Percentiles rank a stretch among this genome's conserved stretches.
These are phyloP conservation scores for Termitomyces sp. DNA, from an alignment of 768 basidiomycete species.

Conservation along the genomic window DNA sequence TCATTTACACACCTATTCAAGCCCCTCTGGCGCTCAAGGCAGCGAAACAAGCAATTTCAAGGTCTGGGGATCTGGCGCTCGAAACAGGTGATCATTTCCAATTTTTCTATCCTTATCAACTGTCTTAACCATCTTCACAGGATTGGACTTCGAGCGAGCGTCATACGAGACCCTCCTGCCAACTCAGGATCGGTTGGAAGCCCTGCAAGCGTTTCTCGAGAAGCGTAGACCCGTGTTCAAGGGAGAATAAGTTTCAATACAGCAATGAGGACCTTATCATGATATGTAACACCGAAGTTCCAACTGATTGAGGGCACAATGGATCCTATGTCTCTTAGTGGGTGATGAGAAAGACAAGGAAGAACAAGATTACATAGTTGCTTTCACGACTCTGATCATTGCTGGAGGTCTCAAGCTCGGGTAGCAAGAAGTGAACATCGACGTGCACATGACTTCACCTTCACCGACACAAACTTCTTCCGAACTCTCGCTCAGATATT, in stretches of 20 bases:
- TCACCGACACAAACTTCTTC: no score
- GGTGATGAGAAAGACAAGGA: no score
- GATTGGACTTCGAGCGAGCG: slow-evolving; percentile 88
- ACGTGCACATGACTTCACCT: no score
- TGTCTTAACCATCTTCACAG: slow-evolving; percentile 24
- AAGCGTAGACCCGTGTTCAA: slow-evolving; percentile 75
- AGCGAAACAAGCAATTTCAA: slow-evolving; percentile 80
- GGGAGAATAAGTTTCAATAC: slow-evolving; percentile 53
- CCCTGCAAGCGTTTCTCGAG: slow-evolving; percentile 79
- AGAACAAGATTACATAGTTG: no score
- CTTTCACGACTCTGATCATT: no score
- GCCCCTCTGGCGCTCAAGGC: slow-evolving; percentile 86
- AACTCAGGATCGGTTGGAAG: slow-evolving; percentile 75
- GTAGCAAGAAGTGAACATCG: no score
- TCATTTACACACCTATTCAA: slow-evolving; percentile 18
- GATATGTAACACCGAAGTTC: no score
- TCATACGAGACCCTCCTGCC: slow-evolving; percentile 77
- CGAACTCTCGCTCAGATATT: no score
- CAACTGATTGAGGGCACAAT: no score
- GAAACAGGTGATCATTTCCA: slow-evolving; percentile 52
- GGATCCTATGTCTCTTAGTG: no score
- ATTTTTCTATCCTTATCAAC: background rate
- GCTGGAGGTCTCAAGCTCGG: no score
- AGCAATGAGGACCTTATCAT: background rate
- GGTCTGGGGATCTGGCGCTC: slow-evolving; percentile 70